These are phyloP conservation scores for Arctostaphylos glauca DNA, from an alignment of 148 eudicot genomes.

Conservation along the genomic window DNA sequence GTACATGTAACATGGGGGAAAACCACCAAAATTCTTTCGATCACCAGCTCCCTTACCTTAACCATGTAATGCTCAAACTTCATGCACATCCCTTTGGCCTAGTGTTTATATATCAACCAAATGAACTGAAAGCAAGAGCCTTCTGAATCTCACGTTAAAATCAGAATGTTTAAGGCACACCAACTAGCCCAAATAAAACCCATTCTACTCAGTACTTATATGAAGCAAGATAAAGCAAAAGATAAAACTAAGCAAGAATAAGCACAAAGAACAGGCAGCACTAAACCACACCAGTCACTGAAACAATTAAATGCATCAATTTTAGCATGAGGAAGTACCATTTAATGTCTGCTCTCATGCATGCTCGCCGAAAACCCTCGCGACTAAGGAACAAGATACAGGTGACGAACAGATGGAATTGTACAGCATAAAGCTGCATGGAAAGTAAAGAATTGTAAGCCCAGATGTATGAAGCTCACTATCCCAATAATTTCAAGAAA, in stretches of 20 bases:
- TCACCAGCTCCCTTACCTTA: background rate
- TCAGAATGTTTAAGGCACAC: background rate
- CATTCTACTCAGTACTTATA: background rate
- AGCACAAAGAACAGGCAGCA: background rate
- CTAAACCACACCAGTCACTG: background rate
- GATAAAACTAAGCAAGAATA: background rate
- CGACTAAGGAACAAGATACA: constrained; percentile 90
- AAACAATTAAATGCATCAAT: constrained; percentile 5
- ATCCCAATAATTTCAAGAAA: background rate
- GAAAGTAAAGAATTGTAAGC: constrained; percentile 16
- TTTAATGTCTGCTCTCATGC: constrained; percentile 80
- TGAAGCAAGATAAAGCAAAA: background rate
- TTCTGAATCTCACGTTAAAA: background rate
- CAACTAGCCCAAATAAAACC: background rate
- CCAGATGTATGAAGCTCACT: background rate
- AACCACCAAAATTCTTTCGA: background rate
- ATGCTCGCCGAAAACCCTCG: constrained; percentile 96
- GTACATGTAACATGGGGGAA: background rate
- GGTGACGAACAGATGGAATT: constrained; percentile 86
- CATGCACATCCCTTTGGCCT: background rate
- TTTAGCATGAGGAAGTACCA: constrained; percentile 40
- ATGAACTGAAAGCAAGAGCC: background rate
- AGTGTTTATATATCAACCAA: background rate
- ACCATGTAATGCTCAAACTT: background rate
- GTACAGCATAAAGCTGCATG: constrained; percentile 91